These are phyloP conservation scores for Musa acuminata DNA, from an alignment of 176 grass and related monocot species.

Conservation along the genomic window DNA sequence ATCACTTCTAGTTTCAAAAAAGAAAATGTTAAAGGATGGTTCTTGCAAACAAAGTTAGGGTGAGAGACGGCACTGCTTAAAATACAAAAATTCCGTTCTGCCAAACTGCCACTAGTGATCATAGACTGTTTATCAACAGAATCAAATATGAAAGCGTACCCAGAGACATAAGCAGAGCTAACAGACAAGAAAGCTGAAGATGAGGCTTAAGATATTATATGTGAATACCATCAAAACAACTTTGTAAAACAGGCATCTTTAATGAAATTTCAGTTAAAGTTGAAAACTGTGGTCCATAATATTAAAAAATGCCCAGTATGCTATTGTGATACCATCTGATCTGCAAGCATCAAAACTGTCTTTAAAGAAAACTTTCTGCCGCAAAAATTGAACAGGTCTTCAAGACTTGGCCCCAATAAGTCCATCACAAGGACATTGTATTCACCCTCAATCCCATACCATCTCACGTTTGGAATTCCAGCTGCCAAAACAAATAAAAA, in stretches of 20 bases:
- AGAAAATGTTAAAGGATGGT: neutral
- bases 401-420: constrained; percentile 62
- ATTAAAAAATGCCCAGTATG: neutral
- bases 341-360: constrained; percentile 86
- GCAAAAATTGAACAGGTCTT: constrained; percentile 83
- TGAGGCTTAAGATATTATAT: neutral
- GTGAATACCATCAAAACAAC: neutral
- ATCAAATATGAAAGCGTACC: neutral
- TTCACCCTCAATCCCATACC: constrained; percentile 82
- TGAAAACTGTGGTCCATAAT: neutral
- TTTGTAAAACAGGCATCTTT: no score
- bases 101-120: neutral
- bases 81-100: neutral
- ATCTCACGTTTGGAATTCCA: constrained; percentile 68
- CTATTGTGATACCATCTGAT: constrained; percentile 59
- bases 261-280: neutral
- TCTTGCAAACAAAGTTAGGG: neutral
- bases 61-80: neutral
- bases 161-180: neutral
- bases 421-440: constrained; percentile 95
- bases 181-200: neutral
- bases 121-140: neutral
- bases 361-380: constrained; percentile 72
- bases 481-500: constrained; percentile 32
- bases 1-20: no score